These are phyloP conservation scores for Hebeloma cylindrosporum DNA, from an alignment of 768 basidiomycete genomes.

Conservation along the genomic window DNA sequence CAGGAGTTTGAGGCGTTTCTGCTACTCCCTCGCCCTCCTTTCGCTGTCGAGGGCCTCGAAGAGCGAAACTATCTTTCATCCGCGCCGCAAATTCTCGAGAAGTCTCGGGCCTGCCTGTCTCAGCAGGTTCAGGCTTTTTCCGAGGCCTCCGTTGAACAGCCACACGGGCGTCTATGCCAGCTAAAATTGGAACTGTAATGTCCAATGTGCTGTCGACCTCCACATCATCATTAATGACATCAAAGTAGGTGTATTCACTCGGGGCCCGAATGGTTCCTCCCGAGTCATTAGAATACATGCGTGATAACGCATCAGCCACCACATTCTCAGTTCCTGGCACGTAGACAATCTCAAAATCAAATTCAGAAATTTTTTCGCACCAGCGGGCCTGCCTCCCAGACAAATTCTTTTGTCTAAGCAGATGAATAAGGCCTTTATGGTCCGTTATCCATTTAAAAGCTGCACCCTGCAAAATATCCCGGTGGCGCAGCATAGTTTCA, in stretches of 20 bases:
- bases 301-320: constrained; percentile 31
- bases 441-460: constrained; percentile 32
- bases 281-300: constrained; percentile 22
- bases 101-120: constrained; percentile 20
- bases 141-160: neutral
- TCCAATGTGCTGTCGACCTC: no score
- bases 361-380: constrained; percentile 31
- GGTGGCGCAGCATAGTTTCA: constrained; percentile 30
- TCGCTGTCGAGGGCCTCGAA: constrained; percentile 24
- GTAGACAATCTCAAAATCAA: constrained; percentile 23
- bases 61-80: constrained; percentile 24
- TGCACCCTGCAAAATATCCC: constrained; percentile 29
- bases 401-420: constrained; percentile 33
- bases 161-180: constrained; percentile 4
- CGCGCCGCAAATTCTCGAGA: constrained; percentile 19
- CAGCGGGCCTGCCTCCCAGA: constrained; percentile 35
- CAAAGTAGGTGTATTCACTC: constrained; percentile 21
- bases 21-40: constrained; percentile 23
- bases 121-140: constrained; percentile 6
- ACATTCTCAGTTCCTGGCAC: constrained; percentile 29
- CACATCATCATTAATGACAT: constrained; percentile 20
- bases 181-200: constrained; percentile 14
- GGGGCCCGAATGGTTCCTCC: constrained; percentile 15
- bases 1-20: no score
- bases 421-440: constrained; percentile 26